Evolutionary conservation across 208 protist genomes (phyloP).

Genomic region (Leishmania tropica): DNA sequence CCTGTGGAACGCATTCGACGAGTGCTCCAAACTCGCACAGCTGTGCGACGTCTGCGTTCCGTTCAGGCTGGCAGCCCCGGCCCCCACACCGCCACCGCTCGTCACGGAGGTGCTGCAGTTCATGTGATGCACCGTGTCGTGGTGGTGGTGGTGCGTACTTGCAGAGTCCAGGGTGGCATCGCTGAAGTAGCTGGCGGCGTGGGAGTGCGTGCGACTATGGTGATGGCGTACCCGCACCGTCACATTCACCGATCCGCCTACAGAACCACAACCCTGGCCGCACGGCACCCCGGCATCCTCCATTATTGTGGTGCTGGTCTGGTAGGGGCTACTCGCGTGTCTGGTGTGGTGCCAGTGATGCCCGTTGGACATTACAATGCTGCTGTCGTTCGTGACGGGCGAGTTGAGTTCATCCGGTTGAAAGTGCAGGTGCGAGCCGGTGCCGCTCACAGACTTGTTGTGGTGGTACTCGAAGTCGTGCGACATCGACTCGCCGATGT

Average conservation of each 20-base stretch:
- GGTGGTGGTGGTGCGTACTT: slow-evolving; percentile 6
- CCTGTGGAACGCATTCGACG: slow-evolving; percentile 13
- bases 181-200: slow-evolving; percentile 34
- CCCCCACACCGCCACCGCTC: slow-evolving; percentile 3
- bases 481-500: neutral
- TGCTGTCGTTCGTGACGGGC: slow-evolving; percentile 12
- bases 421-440: slow-evolving; percentile 5
- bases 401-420: slow-evolving; percentile 13
- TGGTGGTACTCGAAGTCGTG: slow-evolving; percentile 7
- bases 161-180: slow-evolving; percentile 23
- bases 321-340: slow-evolving; percentile 17
- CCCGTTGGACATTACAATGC: neutral
- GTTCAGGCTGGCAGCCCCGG: neutral
- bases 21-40: slow-evolving; percentile 14
- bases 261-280: neutral
- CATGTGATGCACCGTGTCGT: neutral
- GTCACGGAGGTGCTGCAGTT: neutral
- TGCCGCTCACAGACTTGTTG: neutral
- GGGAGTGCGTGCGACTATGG: slow-evolving; percentile 17
- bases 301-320: neutral
- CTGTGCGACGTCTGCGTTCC: slow-evolving; percentile 13
- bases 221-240: slow-evolving; percentile 36
- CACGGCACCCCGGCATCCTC: slow-evolving; percentile 12
- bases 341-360: neutral
- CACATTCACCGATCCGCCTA: slow-evolving; percentile 29